Base-by-base conservation (phyloP, 75 land plant genomes). In the Pinus taeda region DNA sequence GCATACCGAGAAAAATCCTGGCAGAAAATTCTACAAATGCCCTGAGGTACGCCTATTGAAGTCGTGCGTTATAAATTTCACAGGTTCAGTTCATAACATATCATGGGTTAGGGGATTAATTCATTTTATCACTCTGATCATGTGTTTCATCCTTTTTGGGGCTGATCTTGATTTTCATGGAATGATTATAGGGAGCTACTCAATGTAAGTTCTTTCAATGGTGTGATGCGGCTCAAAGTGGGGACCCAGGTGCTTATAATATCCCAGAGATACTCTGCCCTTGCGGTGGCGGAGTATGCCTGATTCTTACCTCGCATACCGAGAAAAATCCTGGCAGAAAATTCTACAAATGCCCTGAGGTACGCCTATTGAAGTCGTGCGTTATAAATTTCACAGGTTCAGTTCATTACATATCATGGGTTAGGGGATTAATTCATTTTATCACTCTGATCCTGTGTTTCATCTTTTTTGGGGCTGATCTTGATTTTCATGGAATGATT, bases 221-320 rank as follows among this genome's bases (percentile, higher is more conserved):
- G 71, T 69, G 71, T 69, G 71, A 69, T 42, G 24, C 62, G 5
- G 20, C 62, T 18, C 62, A 15, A 4, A 3, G 26, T 60, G 14
- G 36, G 15, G 39, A 29, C 5, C 67, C 4, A 24, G 60, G 42
- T 15, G 11, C 30, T 71, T 26, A 15, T n/a, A 45, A 37, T 26
- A 3, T 45, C 36, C 77, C 79, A 26, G 74, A 29, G 71, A 29
- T 29, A 49, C 62, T 55, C 55, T 87, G 89, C 57, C 73, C 73
- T 3, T 88, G 87, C 73, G 83, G 90, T 0, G 71, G 59, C 0
- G 87, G 87, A n/a, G 36, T 61, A 15, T 88, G 90, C 58, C 8
- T 53, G 9, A 63, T 85, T 30, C 45, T 70, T 4, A 80, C 75
- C 2, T 88, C 90, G n/a, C 57, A 61, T 8, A 80, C 85, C 6